phyloP scores from a whole-genome alignment of 2,329 filamentous ascomycete genomes.

The Aureobasidium sp. region DNA sequence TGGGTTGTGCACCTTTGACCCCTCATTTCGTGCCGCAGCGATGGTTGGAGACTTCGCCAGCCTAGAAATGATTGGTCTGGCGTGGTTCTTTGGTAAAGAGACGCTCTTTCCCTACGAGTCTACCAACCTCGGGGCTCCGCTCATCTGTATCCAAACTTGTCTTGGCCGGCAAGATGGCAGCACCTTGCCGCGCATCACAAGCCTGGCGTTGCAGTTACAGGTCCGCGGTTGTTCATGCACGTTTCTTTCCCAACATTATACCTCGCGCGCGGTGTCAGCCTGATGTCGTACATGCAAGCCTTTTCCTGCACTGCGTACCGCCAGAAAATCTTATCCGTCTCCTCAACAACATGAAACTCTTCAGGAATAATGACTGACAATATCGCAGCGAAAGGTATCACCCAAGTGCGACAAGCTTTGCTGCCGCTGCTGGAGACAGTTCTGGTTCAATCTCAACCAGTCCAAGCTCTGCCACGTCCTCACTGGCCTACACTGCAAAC shows the following conservation, averaged over 20 bases:
- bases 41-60: not conserved
- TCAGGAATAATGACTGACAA: conserved; percentile 15
- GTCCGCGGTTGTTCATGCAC: conserved; percentile 5
- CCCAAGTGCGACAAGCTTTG: conserved; percentile 32
- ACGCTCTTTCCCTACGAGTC: not conserved
- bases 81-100: conserved; percentile 20
- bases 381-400: conserved; percentile 37
- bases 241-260: conserved; percentile 6
- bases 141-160: not conserved
- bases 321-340: not conserved
- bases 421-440: conserved; percentile 46
- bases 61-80: conserved; percentile 5
- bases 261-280: conserved; percentile 13
- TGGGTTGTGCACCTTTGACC: conserved; percentile 4
- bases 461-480: conserved; percentile 43
- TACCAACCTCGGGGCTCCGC: not conserved
- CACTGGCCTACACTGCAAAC: conserved; percentile 32
- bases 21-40: conserved; percentile 5
- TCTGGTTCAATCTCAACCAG: conserved; percentile 46
- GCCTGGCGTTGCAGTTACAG: conserved; percentile 6
- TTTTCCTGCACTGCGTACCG: conserved; percentile 10
- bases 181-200: conserved; percentile 1
- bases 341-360: conserved; percentile 9
- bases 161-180: conserved; percentile 9
- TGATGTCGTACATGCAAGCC: conserved; percentile 15